These are phyloP conservation scores for Purpureocillium lavendulum DNA, from an alignment of 2,329 filamentous ascomycete species.

Conservation along the genomic window DNA sequence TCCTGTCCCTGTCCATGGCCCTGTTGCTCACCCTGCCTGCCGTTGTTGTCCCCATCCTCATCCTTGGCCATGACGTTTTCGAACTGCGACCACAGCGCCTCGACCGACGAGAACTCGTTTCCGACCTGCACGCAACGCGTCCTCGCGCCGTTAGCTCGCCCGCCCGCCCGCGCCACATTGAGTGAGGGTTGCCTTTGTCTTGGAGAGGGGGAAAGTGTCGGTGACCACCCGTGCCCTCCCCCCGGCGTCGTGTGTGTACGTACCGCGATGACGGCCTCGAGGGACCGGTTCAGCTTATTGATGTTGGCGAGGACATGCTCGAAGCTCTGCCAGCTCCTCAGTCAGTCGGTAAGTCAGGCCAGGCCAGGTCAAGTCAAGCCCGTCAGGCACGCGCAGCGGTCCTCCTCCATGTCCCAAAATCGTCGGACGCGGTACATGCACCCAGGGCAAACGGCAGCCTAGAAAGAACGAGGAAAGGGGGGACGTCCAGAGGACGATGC, in stretches of 20 bases:
- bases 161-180: too few species aligned
- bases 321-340: conserved; percentile 45
- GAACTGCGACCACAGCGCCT: conserved; percentile 94
- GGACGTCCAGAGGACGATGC: neutral
- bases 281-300: conserved; percentile 85
- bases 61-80: conserved; percentile 89
- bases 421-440: too few species aligned
- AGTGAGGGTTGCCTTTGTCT: too few species aligned
- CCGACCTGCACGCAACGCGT: conserved; percentile 52
- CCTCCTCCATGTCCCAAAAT: too few species aligned
- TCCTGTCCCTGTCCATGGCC: conserved; percentile 17
- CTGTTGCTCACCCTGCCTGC: conserved; percentile 14
- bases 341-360: too few species aligned
- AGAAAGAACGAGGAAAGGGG: too few species aligned
- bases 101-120: conserved; percentile 95
- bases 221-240: too few species aligned
- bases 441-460: too few species aligned
- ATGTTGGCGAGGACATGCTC: conserved; percentile 93
- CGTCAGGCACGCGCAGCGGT: too few species aligned
- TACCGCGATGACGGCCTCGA: conserved; percentile 87
- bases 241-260: conserved; percentile 19
- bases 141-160: too few species aligned
- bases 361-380: too few species aligned
- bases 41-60: conserved; percentile 16
- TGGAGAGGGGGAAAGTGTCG: too few species aligned